Conservation (phyloP, 2,329 filamentous ascomycete genomes). For the Dactylonectria macrodidyma region DNA sequence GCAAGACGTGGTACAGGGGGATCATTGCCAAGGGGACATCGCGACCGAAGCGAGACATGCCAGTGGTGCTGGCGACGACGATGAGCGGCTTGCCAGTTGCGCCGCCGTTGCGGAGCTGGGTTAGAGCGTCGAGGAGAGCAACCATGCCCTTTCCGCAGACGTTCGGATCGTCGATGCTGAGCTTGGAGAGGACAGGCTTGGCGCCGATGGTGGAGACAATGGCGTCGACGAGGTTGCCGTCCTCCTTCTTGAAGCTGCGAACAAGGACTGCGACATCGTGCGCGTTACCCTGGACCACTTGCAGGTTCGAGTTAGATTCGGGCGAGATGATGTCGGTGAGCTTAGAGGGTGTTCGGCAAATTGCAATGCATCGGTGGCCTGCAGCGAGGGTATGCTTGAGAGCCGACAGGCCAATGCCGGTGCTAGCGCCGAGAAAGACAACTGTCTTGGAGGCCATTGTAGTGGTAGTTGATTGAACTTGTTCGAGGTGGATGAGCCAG, state of each 20-base stretch:
- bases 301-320: conserved; percentile 54
- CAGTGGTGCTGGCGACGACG: conserved; percentile 57
- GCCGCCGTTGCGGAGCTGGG: conserved; percentile 46
- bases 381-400: conserved; percentile 62
- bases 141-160: conserved; percentile 63
- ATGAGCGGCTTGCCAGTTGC: conserved; percentile 52
- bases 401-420: conserved; percentile 63
- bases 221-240: conserved; percentile 57
- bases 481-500: neutral
- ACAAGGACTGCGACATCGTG: conserved; percentile 57
- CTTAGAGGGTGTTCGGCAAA: conserved; percentile 66
- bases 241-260: conserved; percentile 51
- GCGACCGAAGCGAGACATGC: conserved; percentile 53
- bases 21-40: conserved; percentile 61
- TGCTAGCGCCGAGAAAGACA: conserved; percentile 68
- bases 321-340: conserved; percentile 57
- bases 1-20: conserved; percentile 60
- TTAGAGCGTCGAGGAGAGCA: conserved; percentile 59
- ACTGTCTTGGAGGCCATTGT: conserved; percentile 54
- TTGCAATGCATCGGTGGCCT: conserved; percentile 62
- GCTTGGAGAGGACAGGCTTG: conserved; percentile 48
- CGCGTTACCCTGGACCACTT: conserved; percentile 63
- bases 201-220: conserved; percentile 66
- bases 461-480: neutral
- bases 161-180: conserved; percentile 60